Conservation (phyloP, 1,284 basidiomycete species). For the Schizophyllum commune region DNA sequence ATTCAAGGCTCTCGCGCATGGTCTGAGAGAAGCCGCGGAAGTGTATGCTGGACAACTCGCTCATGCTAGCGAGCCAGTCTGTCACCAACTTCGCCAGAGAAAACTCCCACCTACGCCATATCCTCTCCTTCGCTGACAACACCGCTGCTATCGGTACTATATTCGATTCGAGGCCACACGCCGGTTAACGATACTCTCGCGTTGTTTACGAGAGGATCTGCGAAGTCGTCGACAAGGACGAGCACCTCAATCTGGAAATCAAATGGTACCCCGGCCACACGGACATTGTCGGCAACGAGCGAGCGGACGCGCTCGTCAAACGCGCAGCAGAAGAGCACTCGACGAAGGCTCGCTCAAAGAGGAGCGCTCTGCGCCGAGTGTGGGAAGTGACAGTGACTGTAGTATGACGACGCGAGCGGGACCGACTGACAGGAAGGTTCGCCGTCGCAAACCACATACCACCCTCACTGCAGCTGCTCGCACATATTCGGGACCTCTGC, state of each 20-base stretch:
- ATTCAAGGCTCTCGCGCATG: conserved; percentile 9
- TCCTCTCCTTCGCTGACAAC: conserved; percentile 18
- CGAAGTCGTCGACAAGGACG: conserved; percentile 13
- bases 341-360: too few relatives aligned
- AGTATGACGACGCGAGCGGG: too few relatives aligned
- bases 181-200: too few relatives aligned
- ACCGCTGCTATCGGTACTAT: conserved; percentile 11
- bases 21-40: conserved; percentile 18
- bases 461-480: too few relatives aligned
- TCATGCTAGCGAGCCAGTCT: not conserved
- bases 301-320: conserved; percentile 23
- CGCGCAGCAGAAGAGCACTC: conserved; percentile 14
- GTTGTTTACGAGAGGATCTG: conserved; percentile 11
- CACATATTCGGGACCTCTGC: too few relatives aligned
- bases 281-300: conserved; percentile 21
- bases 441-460: too few relatives aligned
- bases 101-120: conserved; percentile 6
- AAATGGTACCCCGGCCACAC: conserved; percentile 22
- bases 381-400: too few relatives aligned
- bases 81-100: not conserved
- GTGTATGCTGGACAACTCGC: conserved; percentile 23
- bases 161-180: conserved; percentile 10
- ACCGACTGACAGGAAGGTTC: too few relatives aligned
- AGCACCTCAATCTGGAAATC: conserved; percentile 12
- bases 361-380: too few relatives aligned